These are phyloP conservation scores for Coemansia sp. DNA, from an alignment of 192 early-diverging fungal genomes.

Conservation along the genomic window DNA sequence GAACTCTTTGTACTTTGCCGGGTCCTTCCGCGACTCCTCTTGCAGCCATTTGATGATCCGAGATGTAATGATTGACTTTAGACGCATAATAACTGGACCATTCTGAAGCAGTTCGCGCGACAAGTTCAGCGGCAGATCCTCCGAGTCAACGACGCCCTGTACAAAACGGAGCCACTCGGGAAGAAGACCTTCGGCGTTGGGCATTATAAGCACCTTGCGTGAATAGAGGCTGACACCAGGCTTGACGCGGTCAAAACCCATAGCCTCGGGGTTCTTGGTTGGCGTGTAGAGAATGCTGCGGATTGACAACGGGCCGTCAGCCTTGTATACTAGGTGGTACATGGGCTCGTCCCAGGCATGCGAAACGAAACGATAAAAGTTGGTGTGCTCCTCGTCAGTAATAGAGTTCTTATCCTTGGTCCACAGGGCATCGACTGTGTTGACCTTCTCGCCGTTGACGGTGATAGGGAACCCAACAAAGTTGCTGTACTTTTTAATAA, in stretches of 20 bases:
- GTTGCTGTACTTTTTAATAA: slow-evolving; percentile 89
- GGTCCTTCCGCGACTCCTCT: slow-evolving; percentile 61
- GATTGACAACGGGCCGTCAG: slow-evolving; percentile 93
- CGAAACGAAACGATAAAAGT: slow-evolving; percentile 83
- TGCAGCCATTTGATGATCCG: slow-evolving; percentile 87
- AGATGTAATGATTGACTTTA: slow-evolving; percentile 84
- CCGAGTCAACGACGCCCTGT: slow-evolving; percentile 91
- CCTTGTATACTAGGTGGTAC: slow-evolving; percentile 85
- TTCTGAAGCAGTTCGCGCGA: slow-evolving; percentile 97
- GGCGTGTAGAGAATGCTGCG: slow-evolving; percentile 85
- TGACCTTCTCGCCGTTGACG: slow-evolving; percentile 79
- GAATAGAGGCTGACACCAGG: slow-evolving; percentile 92
- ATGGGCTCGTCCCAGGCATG: slow-evolving; percentile 73
- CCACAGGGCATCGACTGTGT: slow-evolving; percentile 95
- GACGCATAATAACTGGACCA: slow-evolving; percentile 71
- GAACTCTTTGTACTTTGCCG: slow-evolving; percentile 68
- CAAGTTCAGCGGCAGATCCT: slow-evolving; percentile 97
- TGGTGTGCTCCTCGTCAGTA: slow-evolving; percentile 76
- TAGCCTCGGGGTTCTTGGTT: slow-evolving; percentile 52
- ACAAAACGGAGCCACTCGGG: slow-evolving; percentile 91
- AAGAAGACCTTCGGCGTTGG: slow-evolving; percentile 81
- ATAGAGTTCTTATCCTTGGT: slow-evolving; percentile 76
- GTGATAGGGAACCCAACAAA: slow-evolving; percentile 98
- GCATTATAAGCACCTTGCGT: slow-evolving; percentile 94
- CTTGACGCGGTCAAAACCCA: slow-evolving; percentile 58